Percentiles rank a stretch among this genome's conserved stretches.
These are phyloP conservation scores for Pseudogymnoascus destructans DNA, from an alignment of 2,329 filamentous ascomycete genomes.

Conservation along the genomic window DNA sequence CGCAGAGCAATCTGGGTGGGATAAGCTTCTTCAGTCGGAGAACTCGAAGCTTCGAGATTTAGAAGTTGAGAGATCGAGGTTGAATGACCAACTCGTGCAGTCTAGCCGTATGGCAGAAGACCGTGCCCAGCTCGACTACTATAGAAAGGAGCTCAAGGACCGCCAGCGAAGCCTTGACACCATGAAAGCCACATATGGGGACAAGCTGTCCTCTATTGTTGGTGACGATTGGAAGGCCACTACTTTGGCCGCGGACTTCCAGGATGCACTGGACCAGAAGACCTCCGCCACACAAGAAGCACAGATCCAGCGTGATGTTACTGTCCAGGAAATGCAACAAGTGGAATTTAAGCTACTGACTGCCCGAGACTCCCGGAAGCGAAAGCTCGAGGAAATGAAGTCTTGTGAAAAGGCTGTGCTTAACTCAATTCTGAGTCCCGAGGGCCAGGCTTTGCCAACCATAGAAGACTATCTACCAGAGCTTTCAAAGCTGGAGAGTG, in stretches of 20 bases:
- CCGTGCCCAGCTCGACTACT: conserved; percentile 68
- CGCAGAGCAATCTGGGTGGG: conserved; percentile 52
- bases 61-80: conserved; percentile 57
- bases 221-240: conserved; percentile 54
- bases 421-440: conserved; percentile 32
- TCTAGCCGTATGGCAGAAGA: conserved; percentile 71
- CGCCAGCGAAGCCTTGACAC: conserved; percentile 64
- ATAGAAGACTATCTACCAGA: conserved; percentile 43
- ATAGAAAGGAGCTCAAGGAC: conserved; percentile 67
- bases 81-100: conserved; percentile 71
- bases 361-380: conserved; percentile 48
- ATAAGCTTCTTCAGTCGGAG: conserved; percentile 53
- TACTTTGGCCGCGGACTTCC: conserved; percentile 58
- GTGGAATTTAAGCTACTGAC: conserved; percentile 60
- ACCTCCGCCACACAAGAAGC: conserved; percentile 46
- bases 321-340: conserved; percentile 61
- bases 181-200: conserved; percentile 59
- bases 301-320: conserved; percentile 56
- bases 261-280: conserved; percentile 46
- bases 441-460: conserved; percentile 29
- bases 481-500: conserved; percentile 35
- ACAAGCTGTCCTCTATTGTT: conserved; percentile 54
- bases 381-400: conserved; percentile 48
- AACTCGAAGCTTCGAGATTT: conserved; percentile 53
- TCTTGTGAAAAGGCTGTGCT: conserved; percentile 46